Conservation (phyloP, 23 red algal species). For the Gracilariopsis chorda region DNA sequence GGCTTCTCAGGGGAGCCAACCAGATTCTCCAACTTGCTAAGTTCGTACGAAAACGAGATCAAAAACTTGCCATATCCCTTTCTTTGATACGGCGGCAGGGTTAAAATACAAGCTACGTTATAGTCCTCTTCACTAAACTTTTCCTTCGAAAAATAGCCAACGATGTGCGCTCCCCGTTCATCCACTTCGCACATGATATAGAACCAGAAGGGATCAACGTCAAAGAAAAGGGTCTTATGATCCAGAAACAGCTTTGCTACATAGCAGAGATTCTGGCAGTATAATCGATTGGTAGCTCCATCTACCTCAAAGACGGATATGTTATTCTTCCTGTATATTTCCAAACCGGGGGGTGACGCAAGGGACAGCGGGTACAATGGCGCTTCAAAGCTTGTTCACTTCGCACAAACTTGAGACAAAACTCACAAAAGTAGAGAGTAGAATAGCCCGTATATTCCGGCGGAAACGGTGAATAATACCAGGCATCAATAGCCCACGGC, state of each 20-base stretch:
- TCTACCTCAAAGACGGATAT: slow-evolving; percentile 95
- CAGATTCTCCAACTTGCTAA: slow-evolving; percentile 86
- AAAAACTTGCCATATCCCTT: slow-evolving; percentile 99
- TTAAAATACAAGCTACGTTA: slow-evolving; percentile 99
- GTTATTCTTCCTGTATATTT: slow-evolving; percentile 95
- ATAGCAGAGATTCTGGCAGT: slow-evolving; percentile 98
- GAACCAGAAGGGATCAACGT: slow-evolving; percentile 98
- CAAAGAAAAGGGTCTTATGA: slow-evolving; percentile 99
- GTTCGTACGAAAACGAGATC: slow-evolving; percentile 96
- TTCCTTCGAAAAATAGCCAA: slow-evolving; percentile 99
- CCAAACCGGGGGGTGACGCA: slow-evolving; percentile 85
- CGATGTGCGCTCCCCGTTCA: slow-evolving; percentile 79
- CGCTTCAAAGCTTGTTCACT: slow-evolving; percentile 62
- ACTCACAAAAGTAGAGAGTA: slow-evolving; percentile 94
- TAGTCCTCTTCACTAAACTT: slow-evolving; percentile 97
- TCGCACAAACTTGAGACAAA: slow-evolving; percentile 88
- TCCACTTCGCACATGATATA: slow-evolving; percentile 99
- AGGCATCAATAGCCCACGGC: slow-evolving; percentile 81
- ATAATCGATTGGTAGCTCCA: slow-evolving; percentile 89
- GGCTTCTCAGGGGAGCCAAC: slow-evolving; percentile 97
- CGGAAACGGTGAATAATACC: slow-evolving; percentile 98
- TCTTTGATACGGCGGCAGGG: slow-evolving; percentile 93
- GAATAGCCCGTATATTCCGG: slow-evolving; percentile 74
- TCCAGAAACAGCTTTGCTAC: slow-evolving; percentile 99
- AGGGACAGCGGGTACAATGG: slow-evolving; percentile 59